Conservation (phyloP, 1,284 basidiomycete genomes). For the Cerrena zonata region DNA sequence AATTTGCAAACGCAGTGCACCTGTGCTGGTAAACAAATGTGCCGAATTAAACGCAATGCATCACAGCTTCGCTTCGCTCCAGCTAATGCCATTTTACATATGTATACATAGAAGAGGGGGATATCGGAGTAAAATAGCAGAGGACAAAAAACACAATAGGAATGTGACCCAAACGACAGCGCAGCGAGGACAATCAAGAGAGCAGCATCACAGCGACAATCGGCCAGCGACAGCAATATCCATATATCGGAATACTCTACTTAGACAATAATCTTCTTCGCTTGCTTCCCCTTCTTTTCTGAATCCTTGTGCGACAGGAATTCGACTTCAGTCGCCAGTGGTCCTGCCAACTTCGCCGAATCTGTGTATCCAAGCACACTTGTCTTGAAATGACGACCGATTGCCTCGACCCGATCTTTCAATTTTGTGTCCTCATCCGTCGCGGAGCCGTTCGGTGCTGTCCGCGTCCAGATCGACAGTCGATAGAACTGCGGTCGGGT, state of each 20-base stretch:
- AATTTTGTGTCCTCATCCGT: constrained; percentile 38
- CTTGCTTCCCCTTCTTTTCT: constrained; percentile 86
- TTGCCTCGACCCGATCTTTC: constrained; percentile 52
- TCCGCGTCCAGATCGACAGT: constrained; percentile 92
- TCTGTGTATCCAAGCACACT: constrained; percentile 80
- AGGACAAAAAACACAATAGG: constrained; percentile 14
- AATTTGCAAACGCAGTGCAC: too few species aligned
- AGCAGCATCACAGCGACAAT: not conserved
- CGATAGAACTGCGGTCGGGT: constrained; percentile 94
- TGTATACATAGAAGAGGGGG: not conserved
- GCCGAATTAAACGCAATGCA: not conserved
- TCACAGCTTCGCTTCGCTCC: not conserved
- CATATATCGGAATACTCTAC: constrained; percentile 20
- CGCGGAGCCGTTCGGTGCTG: constrained; percentile 50
- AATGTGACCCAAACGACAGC: constrained; percentile 11
- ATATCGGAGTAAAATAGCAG: constrained; percentile 1
- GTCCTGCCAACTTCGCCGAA: constrained; percentile 69
- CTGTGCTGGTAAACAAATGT: too few species aligned
- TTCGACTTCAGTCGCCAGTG: constrained; percentile 87
- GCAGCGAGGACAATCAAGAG: constrained; percentile 2
- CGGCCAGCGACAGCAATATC: constrained; percentile 6
- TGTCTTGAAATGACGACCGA: constrained; percentile 85
- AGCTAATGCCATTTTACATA: not conserved
- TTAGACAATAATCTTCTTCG: constrained; percentile 77
- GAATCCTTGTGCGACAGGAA: constrained; percentile 92